Conservation (phyloP, 73 alveolate genomes). For the Paramecium sexaurelia region DNA sequence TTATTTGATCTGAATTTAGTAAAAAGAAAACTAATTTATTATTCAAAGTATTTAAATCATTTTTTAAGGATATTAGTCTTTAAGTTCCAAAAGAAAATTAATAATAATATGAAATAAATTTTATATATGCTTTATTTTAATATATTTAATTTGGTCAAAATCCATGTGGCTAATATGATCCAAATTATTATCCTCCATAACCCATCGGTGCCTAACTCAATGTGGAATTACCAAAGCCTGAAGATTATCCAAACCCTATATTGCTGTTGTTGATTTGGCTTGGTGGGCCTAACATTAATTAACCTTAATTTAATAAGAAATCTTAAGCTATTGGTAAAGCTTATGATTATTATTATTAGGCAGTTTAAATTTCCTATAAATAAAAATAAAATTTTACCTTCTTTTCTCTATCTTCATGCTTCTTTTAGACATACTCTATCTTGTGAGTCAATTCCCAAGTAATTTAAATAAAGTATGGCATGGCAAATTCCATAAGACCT, state of each 20-base stretch:
- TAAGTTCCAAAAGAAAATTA: background rate
- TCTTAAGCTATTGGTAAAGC: constrained; percentile 31
- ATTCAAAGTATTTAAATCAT: constrained; percentile 35
- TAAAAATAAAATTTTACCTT: constrained; percentile 68
- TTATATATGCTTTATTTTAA: background rate
- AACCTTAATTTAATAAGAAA: background rate
- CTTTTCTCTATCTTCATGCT: constrained; percentile 91
- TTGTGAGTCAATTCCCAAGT: constrained; percentile 94
- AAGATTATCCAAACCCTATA: background rate
- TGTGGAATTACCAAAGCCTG: background rate
- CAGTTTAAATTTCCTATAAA: constrained; percentile 20
- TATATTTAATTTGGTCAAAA: constrained; percentile 14
- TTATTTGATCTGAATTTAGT: too few relatives aligned
- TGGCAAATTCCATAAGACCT: constrained; percentile 94
- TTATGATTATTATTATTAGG: constrained; percentile 8
- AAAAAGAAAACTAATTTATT: background rate
- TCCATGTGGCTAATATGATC: constrained; percentile 2
- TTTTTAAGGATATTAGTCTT: background rate
- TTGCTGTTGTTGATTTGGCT: background rate
- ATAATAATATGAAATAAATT: constrained; percentile 6
- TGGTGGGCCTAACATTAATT: constrained; percentile 28
- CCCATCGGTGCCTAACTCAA: background rate
- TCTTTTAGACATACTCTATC: constrained; percentile 92
- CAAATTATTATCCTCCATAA: constrained; percentile 3
- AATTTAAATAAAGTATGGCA: constrained; percentile 98